A percentile compares a stretch with the other conserved stretches of the same genome.
Conservation (phyloP, 805 yeast species). For the Ogataea saltuana region DNA sequence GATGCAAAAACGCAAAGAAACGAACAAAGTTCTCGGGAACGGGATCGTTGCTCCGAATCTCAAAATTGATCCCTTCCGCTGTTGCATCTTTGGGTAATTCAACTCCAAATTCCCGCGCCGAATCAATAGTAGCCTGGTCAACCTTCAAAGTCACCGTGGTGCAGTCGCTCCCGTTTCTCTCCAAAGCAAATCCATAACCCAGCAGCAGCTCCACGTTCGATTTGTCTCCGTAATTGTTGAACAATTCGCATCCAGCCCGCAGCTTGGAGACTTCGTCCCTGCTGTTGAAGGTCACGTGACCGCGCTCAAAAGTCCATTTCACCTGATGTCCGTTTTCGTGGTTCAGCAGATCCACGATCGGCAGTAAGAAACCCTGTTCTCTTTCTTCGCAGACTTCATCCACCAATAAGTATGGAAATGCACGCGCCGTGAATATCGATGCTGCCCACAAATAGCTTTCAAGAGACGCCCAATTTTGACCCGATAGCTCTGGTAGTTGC, state of each 20-base stretch:
- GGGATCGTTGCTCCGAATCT: slow-evolving; percentile 25
- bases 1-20: slow-evolving; percentile 58
- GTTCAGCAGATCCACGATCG: slow-evolving; percentile 75
- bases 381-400: slow-evolving; percentile 32
- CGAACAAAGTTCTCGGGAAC: slow-evolving; percentile 45
- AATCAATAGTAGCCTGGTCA: slow-evolving; percentile 30
- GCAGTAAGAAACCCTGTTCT: slow-evolving; percentile 67
- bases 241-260: slow-evolving; percentile 55
- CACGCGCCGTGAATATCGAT: slow-evolving; percentile 69
- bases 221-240: slow-evolving; percentile 80
- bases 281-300: slow-evolving; percentile 40
- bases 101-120: slow-evolving; percentile 40
- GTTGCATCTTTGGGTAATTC: slow-evolving; percentile 41
- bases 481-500: neutral
- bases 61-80: slow-evolving; percentile 41
- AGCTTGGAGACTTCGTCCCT: slow-evolving; percentile 34
- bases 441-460: slow-evolving; percentile 75
- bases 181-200: slow-evolving; percentile 74
- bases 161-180: slow-evolving; percentile 52
- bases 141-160: slow-evolving; percentile 64
- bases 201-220: slow-evolving; percentile 65
- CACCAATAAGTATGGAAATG: slow-evolving; percentile 75
- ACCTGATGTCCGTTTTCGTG: slow-evolving; percentile 64
- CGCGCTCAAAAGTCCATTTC: slow-evolving; percentile 50
- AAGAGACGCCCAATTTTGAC: slow-evolving; percentile 59